These are phyloP conservation scores for Eucalyptus grandis DNA, from an alignment of 345 rosid genomes.

Conservation along the genomic window DNA sequence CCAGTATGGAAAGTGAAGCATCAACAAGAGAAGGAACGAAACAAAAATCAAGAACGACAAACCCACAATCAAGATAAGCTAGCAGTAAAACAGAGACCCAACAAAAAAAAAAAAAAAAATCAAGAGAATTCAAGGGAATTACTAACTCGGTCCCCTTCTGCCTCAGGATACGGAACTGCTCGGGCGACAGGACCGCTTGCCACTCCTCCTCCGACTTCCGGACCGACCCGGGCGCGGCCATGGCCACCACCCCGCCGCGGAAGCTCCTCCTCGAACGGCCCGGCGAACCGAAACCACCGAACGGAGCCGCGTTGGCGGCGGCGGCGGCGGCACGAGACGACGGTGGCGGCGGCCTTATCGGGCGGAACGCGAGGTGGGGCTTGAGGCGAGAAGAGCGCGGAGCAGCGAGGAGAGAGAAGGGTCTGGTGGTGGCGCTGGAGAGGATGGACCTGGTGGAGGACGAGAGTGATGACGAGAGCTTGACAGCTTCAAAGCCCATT, in stretches of 20 bases:
- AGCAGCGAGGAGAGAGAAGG: not conserved
- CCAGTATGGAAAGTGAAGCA: not conserved
- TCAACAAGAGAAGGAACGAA: not conserved
- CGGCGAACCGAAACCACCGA: not conserved
- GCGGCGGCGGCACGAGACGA: not conserved
- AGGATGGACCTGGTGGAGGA: conserved; percentile 11
- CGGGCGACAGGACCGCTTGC: conserved; percentile 76
- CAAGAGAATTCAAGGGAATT: not conserved
- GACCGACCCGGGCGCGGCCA: conserved; percentile 51
- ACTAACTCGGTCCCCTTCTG: conserved; percentile 84
- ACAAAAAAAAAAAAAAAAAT: not conserved
- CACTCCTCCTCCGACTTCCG: conserved; percentile 87
- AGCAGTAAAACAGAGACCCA: not conserved
- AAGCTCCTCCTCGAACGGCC: conserved; percentile 12
- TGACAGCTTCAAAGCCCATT: conserved; percentile 30
- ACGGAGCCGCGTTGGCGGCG: conserved; percentile 7
- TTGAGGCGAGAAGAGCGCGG: not conserved
- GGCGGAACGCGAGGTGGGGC: not conserved
- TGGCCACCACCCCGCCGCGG: conserved; percentile 34
- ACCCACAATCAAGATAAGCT: not conserved
- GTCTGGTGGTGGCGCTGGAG: not conserved
- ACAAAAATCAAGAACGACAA: not conserved
- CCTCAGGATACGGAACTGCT: conserved; percentile 74
- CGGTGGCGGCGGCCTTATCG: not conserved
- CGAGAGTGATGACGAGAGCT: conserved; percentile 8